Conservation (phyloP, 257 asterid genomes). For the Forsythia viridissima region DNA sequence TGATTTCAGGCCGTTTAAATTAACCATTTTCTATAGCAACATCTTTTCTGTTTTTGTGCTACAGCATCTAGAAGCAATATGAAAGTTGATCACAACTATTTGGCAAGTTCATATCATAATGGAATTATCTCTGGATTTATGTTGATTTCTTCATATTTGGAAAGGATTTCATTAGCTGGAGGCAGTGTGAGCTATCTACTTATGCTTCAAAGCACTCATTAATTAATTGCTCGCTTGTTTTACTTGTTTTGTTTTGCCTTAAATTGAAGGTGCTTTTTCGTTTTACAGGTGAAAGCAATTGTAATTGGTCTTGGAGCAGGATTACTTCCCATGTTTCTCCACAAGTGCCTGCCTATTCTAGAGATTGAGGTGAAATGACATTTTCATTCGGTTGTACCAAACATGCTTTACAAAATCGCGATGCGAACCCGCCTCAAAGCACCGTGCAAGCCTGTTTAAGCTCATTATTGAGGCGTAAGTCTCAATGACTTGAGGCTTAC, state of each 20-base stretch:
- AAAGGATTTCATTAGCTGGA: conserved; percentile 38
- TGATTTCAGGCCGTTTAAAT: too few relatives aligned
- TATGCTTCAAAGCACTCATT: conserved; percentile 17
- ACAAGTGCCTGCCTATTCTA: conserved; percentile 51
- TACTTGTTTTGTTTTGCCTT: neutral
- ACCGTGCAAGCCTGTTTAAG: too few relatives aligned
- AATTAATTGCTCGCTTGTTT: conserved; percentile 15
- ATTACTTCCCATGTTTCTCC: conserved; percentile 90
- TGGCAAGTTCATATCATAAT: conserved; percentile 89
- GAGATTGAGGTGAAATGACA: conserved; percentile 58
- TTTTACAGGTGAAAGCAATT: conserved; percentile 59
- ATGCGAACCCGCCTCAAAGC: neutral
- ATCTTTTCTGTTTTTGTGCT: neutral
- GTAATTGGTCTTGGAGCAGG: conserved; percentile 99
- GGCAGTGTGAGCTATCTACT: conserved; percentile 50
- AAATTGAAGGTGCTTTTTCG: conserved; percentile 20
- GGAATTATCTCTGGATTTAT: conserved; percentile 84
- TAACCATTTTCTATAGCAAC: too few relatives aligned
- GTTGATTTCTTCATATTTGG: conserved; percentile 62
- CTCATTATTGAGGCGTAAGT: too few relatives aligned
- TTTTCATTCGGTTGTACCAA: neutral
- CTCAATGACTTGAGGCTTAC: neutral
- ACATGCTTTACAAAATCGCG: neutral
- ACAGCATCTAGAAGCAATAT: conserved; percentile 41
- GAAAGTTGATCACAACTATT: conserved; percentile 67